Evolutionary conservation across 2,329 filamentous ascomycete species (phyloP).

Genomic region (Trichophyton equinum): DNA sequence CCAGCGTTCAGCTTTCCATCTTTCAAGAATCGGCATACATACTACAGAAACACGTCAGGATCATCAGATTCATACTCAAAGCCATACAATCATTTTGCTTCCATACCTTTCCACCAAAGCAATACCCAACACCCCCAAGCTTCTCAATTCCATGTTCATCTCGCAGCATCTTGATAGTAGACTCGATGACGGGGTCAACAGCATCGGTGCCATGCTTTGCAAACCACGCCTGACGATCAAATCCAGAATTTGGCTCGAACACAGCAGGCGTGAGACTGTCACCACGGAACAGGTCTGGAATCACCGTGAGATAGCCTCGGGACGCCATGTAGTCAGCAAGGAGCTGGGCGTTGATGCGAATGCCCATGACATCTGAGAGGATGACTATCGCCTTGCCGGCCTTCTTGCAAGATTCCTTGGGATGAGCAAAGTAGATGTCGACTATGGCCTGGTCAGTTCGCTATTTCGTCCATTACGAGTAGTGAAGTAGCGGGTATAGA

Average conservation of each 20-base stretch:
- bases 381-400: constrained; percentile 44
- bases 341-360: constrained; percentile 48
- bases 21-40: constrained; percentile 55
- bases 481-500: not conserved
- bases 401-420: constrained; percentile 36
- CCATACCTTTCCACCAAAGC: constrained; percentile 58
- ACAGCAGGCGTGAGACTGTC: constrained; percentile 44
- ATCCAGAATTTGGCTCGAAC: constrained; percentile 24
- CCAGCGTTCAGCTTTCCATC: constrained; percentile 54
- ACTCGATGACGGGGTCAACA: constrained; percentile 43
- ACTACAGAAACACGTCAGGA: constrained; percentile 33
- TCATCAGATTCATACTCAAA: not conserved
- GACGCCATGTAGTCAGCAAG: constrained; percentile 64
- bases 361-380: constrained; percentile 47
- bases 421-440: constrained; percentile 44
- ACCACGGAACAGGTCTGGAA: constrained; percentile 60
- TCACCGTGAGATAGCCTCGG: constrained; percentile 56
- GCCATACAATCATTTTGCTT: not conserved
- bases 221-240: constrained; percentile 40
- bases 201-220: constrained; percentile 29
- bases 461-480: not conserved
- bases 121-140: constrained; percentile 58
- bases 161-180: constrained; percentile 44
- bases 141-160: constrained; percentile 34
- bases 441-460: constrained; percentile 26